Conservation (phyloP, 352 stramenopile species). For the Blastocystis sp. region DNA sequence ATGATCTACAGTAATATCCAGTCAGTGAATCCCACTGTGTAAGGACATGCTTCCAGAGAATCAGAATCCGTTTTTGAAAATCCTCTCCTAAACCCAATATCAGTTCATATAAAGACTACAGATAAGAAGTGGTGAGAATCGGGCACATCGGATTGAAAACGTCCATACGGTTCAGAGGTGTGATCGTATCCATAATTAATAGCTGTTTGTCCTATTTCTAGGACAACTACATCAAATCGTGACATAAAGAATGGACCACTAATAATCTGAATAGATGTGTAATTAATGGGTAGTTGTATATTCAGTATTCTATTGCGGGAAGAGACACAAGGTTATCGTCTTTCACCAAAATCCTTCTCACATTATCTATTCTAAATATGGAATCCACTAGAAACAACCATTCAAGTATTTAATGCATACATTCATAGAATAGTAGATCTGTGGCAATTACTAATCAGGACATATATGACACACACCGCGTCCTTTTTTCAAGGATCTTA, state of each 20-base stretch:
- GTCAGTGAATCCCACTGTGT: neutral
- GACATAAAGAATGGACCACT: neutral
- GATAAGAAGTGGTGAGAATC: neutral
- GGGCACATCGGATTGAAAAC: neutral
- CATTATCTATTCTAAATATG: no score
- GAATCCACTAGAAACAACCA: no score
- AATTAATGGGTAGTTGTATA: no score
- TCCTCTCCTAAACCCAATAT: no score
- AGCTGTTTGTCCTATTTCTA: neutral
- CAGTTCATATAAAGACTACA: neutral
- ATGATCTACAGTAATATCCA: neutral
- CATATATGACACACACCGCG: no score
- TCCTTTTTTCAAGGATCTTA: neutral
- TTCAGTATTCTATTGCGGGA: no score
- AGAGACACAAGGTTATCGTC: no score
- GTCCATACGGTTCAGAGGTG: neutral
- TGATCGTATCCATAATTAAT: neutral
- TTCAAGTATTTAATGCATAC: no score
- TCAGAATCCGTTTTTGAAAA: neutral
- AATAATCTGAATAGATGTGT: no score
- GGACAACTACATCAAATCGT: neutral
- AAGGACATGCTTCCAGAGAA: constrained; percentile 3
- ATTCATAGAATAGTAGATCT: no score
- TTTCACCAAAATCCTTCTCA: no score
- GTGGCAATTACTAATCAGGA: no score